Evolutionary conservation across 805 yeast genomes (phyloP).

Genomic region (Candida berthetii): DNA sequence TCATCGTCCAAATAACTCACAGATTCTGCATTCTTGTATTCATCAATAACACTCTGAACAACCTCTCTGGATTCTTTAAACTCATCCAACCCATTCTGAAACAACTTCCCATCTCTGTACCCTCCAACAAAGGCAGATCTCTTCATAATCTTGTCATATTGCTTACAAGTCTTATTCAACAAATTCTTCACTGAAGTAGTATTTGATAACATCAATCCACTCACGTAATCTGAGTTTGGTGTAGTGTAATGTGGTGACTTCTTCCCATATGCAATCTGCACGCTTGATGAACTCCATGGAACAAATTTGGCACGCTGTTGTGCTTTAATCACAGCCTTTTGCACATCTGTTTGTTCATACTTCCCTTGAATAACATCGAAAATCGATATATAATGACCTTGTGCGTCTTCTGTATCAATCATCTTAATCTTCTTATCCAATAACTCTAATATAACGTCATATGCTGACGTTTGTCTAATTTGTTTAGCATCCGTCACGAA

Average conservation of each 20-base stretch:
- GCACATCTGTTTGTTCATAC: constrained; percentile 64
- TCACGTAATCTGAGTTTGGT: constrained; percentile 39
- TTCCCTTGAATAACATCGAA: constrained; percentile 63
- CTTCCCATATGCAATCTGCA: constrained; percentile 72
- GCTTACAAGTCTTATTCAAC: constrained; percentile 59
- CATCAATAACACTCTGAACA: constrained; percentile 70
- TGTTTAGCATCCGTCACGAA: constrained; percentile 53
- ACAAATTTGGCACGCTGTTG: constrained; percentile 69
- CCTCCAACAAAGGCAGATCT: constrained; percentile 82
- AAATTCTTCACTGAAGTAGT: constrained; percentile 68
- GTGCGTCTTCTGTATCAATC: constrained; percentile 44
- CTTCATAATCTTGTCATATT: constrained; percentile 74
- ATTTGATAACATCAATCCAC: constrained; percentile 82
- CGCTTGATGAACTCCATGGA: constrained; percentile 78
- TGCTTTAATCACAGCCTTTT: constrained; percentile 57
- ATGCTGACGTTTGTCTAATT: constrained; percentile 66
- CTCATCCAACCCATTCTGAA: constrained; percentile 44
- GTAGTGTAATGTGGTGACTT: constrained; percentile 50
- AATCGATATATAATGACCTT: constrained; percentile 56
- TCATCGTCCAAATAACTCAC: constrained; percentile 37
- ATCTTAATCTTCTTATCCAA: constrained; percentile 73
- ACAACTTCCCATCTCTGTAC: constrained; percentile 43
- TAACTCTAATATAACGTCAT: constrained; percentile 80
- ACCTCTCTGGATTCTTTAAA: constrained; percentile 74
- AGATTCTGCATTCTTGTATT: constrained; percentile 66